A percentile compares a stretch with the other conserved stretches of the same genome.
Conservation (phyloP, 2,329 filamentous ascomycete genomes). For the Tolypocladium album region DNA sequence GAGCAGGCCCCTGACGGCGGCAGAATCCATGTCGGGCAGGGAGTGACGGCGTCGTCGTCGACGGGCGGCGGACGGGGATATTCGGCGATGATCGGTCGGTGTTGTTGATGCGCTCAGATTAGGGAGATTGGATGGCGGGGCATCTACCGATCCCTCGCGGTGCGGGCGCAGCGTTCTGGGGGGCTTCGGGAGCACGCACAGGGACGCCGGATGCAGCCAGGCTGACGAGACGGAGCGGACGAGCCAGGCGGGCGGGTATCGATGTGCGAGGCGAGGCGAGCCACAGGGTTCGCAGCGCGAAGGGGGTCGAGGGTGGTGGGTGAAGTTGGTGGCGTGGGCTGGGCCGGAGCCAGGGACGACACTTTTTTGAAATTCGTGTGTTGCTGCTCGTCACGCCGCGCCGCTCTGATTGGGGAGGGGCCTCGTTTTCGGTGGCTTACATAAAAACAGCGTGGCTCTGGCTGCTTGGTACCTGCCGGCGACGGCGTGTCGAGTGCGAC, state of each 20-base stretch:
- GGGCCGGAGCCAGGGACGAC: neutral
- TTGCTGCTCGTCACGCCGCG: neutral
- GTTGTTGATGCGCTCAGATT: slow-evolving; percentile 2
- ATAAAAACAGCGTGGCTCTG: neutral
- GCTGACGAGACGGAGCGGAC: neutral
- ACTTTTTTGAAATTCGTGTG: slow-evolving; percentile 2
- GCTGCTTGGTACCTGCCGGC: neutral
- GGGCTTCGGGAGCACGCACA: neutral
- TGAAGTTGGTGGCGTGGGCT: neutral
- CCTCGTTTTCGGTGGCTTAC: neutral
- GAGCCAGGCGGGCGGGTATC: neutral
- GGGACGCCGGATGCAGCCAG: neutral
- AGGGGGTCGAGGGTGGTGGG: neutral
- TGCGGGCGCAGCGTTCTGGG: neutral
- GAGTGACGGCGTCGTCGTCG: neutral
- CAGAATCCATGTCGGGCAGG: slow-evolving; percentile 53
- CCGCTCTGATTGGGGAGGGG: neutral
- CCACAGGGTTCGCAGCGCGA: neutral
- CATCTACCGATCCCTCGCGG: slow-evolving; percentile 1
- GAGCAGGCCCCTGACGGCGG: slow-evolving; percentile 65
- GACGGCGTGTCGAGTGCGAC: neutral
- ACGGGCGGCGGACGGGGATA: neutral
- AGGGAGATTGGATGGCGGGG: slow-evolving; percentile 3
- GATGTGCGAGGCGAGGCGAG: neutral
- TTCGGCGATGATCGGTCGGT: neutral